Evolutionary conservation across 1,284 basidiomycete genomes (phyloP).

Genomic region (Retiboletus flavoniger): DNA sequence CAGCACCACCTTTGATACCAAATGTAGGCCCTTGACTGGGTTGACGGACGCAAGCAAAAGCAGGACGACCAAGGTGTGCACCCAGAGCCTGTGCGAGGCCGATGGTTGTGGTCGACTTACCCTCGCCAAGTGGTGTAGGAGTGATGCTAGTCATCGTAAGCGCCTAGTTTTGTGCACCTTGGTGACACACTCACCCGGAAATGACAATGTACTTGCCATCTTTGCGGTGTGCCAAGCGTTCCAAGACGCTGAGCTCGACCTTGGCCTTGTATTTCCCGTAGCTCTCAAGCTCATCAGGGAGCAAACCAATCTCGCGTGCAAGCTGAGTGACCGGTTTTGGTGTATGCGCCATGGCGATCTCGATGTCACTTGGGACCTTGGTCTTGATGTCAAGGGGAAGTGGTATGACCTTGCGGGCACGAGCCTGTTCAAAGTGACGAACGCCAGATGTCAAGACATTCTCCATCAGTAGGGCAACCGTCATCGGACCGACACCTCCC

Average conservation of each 20-base stretch:
- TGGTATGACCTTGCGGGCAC: slow-evolving; percentile 71
- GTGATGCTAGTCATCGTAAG: slow-evolving; percentile 70
- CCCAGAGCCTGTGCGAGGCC: slow-evolving; percentile 96
- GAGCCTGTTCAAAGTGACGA: slow-evolving; percentile 70
- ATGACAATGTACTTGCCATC: slow-evolving; percentile 98
- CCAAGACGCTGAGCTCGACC: slow-evolving; percentile 86
- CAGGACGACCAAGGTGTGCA: slow-evolving; percentile 88
- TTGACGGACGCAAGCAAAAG: slow-evolving; percentile 98
- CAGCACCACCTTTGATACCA: slow-evolving; percentile 99
- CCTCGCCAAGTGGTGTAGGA: slow-evolving; percentile 96
- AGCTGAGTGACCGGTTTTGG: slow-evolving; percentile 88
- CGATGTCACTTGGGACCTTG: slow-evolving; percentile 94
- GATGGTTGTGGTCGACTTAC: slow-evolving; percentile 98
- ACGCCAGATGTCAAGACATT: slow-evolving; percentile 90
- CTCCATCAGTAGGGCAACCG: slow-evolving; percentile 97
- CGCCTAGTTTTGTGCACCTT: background rate
- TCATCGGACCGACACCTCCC: slow-evolving; percentile 99
- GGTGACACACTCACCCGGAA: slow-evolving; percentile 62
- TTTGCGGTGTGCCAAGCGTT: slow-evolving; percentile 82
- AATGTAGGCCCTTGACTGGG: slow-evolving; percentile 99
- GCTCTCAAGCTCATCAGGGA: slow-evolving; percentile 85
- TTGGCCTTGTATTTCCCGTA: slow-evolving; percentile 99
- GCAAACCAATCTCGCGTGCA: slow-evolving; percentile 87
- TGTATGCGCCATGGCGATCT: slow-evolving; percentile 92
- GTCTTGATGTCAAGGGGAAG: slow-evolving; percentile 76